Conservation (phyloP, 352 stramenopile species). For the Phytophthora meadii region DNA sequence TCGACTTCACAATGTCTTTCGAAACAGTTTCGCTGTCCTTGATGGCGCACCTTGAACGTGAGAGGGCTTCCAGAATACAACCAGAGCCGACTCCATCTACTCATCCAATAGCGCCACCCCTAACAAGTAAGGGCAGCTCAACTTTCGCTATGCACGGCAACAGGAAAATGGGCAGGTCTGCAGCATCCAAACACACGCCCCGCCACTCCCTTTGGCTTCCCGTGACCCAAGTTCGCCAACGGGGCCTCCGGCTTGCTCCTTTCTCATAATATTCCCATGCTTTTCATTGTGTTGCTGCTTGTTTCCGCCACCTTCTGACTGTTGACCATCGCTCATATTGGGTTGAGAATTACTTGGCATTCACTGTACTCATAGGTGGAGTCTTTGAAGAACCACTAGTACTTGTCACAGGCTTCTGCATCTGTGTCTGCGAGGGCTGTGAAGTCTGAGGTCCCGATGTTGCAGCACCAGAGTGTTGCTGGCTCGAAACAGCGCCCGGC, state of each 20-base stretch:
- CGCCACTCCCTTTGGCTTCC: conserved; percentile 34
- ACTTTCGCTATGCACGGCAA: conserved; percentile 31
- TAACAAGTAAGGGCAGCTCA: conserved; percentile 45
- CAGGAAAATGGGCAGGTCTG: conserved; percentile 30
- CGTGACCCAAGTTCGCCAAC: conserved; percentile 41
- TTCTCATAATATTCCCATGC: conserved; percentile 35
- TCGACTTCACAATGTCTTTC: conserved; percentile 42
- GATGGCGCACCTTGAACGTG: conserved; percentile 30
- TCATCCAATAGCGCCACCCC: conserved; percentile 28
- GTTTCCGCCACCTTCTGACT: conserved; percentile 23
- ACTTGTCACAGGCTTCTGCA: conserved; percentile 79
- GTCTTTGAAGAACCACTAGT: conserved; percentile 82
- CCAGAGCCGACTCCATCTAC: conserved; percentile 35
- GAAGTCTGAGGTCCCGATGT: conserved; percentile 59
- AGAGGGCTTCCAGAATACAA: conserved; percentile 29
- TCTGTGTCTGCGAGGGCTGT: conserved; percentile 57
- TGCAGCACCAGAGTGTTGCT: conserved; percentile 35
- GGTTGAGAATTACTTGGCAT: conserved; percentile 77
- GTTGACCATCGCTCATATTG: conserved; percentile 43
- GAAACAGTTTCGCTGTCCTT: conserved; percentile 39
- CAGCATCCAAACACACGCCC: conserved; percentile 30
- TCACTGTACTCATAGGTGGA: conserved; percentile 88
- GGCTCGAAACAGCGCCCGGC: conserved; percentile 28
- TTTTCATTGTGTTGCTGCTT: conserved; percentile 29
- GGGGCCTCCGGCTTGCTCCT: conserved; percentile 24